phyloP scores from a whole-genome alignment of 169 alveolate genomes.

The Condylostoma magnum region DNA sequence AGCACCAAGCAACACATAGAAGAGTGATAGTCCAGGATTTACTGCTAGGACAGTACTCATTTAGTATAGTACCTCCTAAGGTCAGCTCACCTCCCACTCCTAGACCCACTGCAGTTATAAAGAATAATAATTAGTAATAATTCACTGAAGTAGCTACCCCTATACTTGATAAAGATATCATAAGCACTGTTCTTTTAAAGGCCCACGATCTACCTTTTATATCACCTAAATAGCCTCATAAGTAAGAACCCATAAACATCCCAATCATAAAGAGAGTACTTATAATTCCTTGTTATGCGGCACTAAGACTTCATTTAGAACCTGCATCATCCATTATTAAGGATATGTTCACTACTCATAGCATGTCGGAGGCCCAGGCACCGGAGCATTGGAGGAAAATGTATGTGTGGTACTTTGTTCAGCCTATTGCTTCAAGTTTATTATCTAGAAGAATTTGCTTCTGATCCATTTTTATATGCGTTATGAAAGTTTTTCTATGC shows the following conservation, averaged over 20 bases:
- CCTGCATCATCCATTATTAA: not conserved
- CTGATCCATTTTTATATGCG: too few relatives aligned
- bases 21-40: not conserved
- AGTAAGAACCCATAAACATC: not conserved
- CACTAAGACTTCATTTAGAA: not conserved
- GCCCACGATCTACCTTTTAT: not conserved
- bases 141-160: not conserved
- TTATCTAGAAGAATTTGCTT: too few relatives aligned
- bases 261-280: not conserved
- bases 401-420: too few relatives aligned
- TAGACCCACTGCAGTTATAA: not conserved
- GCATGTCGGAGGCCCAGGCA: not conserved
- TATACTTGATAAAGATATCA: not conserved
- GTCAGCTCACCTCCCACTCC: slow-evolving; percentile 25
- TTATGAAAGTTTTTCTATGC: too few relatives aligned
- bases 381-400: too few relatives aligned
- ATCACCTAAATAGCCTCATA: slow-evolving; percentile 16
- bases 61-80: slow-evolving; percentile 7
- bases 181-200: not conserved
- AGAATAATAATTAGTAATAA: not conserved
- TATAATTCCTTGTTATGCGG: not conserved
- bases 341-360: not conserved
- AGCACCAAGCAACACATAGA: not conserved
- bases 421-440: too few relatives aligned
- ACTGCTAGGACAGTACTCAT: slow-evolving; percentile 13